These are phyloP conservation scores for Chalciporus chontae DNA, from an alignment of 768 basidiomycete species.

Conservation along the genomic window DNA sequence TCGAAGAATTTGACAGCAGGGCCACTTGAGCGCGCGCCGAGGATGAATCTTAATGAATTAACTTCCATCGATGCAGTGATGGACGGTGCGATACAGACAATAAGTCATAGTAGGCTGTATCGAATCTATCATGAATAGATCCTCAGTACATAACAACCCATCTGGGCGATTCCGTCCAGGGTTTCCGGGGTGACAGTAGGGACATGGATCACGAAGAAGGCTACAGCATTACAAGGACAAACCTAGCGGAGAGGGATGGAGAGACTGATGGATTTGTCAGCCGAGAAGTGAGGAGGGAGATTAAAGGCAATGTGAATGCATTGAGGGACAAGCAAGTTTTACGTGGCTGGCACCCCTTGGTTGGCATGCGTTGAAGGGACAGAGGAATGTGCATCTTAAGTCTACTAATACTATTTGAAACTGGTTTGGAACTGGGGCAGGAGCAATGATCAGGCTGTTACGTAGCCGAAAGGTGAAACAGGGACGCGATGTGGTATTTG, in stretches of 20 bases:
- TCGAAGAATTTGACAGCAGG: conserved; percentile 7
- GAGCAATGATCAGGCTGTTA: conserved; percentile 3
- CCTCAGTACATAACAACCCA: not conserved
- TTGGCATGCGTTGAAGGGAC: conserved; percentile 10
- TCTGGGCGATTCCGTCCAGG: conserved; percentile 4
- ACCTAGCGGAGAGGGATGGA: conserved; percentile 2
- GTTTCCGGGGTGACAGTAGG: conserved; percentile 25
- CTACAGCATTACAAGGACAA: conserved; percentile 13
- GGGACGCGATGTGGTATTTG: not conserved
- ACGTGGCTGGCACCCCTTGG: conserved; percentile 19
- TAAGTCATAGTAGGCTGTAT: conserved; percentile 8
- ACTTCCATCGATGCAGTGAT: conserved; percentile 22
- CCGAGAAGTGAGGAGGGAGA: conserved; percentile 1
- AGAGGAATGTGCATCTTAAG: conserved; percentile 2
- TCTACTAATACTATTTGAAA: conserved; percentile 7
- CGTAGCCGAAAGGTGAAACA: conserved; percentile 3
- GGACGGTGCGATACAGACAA: conserved; percentile 9
- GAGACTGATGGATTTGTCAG: conserved; percentile 7
- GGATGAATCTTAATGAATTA: conserved; percentile 21
- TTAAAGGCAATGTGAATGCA: conserved; percentile 4
- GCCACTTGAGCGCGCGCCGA: conserved; percentile 14
- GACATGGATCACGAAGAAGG: conserved; percentile 11
- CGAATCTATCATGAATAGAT: conserved; percentile 11
- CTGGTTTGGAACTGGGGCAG: conserved; percentile 13
- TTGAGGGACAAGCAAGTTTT: conserved; percentile 15